Percentiles rank a stretch among this genome's conserved stretches.
Conservation (phyloP, 2,329 filamentous ascomycete genomes). For the Diaporthe longicolla region DNA sequence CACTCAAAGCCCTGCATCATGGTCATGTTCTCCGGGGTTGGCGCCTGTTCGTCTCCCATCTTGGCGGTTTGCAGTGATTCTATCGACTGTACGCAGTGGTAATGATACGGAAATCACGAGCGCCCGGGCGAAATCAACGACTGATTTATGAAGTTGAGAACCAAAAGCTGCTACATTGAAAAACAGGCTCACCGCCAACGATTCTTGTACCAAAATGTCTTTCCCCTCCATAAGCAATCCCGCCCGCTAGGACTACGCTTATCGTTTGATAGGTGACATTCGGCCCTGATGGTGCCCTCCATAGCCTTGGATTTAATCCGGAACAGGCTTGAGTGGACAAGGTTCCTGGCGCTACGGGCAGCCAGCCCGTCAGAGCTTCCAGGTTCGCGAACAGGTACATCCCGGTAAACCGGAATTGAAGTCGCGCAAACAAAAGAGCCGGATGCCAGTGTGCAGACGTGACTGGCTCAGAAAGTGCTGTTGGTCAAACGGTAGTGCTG, state of each 20-base stretch:
- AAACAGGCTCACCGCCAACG: conserved; percentile 3
- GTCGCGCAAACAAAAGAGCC: neutral
- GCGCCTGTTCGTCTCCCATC: conserved; percentile 45
- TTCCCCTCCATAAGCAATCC: neutral
- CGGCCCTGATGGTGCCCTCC: conserved; percentile 27
- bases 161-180: neutral
- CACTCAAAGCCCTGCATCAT: conserved; percentile 83
- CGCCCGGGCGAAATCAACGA: neutral
- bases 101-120: neutral
- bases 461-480: conserved; percentile 14
- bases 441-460: conserved; percentile 7
- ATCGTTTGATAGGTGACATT: conserved; percentile 24
- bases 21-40: conserved; percentile 63
- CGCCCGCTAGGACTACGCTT: conserved; percentile 23
- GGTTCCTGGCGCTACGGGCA: conserved; percentile 24
- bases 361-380: conserved; percentile 12
- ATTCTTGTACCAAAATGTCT: neutral
- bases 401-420: conserved; percentile 8
- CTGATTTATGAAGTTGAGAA: neutral
- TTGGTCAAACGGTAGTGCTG: conserved; percentile 29
- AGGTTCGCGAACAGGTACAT: conserved; percentile 15
- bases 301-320: conserved; percentile 4
- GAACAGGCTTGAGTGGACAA: conserved; percentile 27
- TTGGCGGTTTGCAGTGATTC: conserved; percentile 43
- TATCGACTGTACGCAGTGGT: conserved; percentile 28